Evolutionary conservation across 345 rosid genomes (phyloP).

Genomic region (Cochlearia excelsa): DNA sequence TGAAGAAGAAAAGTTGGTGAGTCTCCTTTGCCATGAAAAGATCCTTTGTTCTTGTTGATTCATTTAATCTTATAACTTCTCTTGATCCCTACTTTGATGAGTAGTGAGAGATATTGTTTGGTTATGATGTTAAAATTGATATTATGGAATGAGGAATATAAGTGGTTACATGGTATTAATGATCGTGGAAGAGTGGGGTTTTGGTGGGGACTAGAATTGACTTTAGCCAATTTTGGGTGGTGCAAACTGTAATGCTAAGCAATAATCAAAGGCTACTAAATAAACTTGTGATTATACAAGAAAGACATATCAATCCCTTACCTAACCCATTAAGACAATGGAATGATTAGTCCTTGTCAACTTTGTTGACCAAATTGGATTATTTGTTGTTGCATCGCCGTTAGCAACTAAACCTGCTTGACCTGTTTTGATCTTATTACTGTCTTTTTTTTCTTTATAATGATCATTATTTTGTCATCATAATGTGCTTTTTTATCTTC

Average conservation of each 20-base stretch:
- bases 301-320: slow-evolving; percentile 27
- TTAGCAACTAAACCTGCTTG: slow-evolving; percentile 17
- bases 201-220: slow-evolving; percentile 32
- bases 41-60: slow-evolving; percentile 11
- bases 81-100: slow-evolving; percentile 11
- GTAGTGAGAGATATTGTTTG: slow-evolving; percentile 1
- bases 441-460: slow-evolving; percentile 9
- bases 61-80: slow-evolving; percentile 12
- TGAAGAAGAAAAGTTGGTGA: slow-evolving; percentile 2
- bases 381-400: slow-evolving; percentile 1
- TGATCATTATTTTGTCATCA: slow-evolving; percentile 29
- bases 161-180: slow-evolving; percentile 26
- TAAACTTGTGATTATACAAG: neutral
- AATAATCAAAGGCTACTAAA: slow-evolving; percentile 26
- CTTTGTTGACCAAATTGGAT: slow-evolving; percentile 19
- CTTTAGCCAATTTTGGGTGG: slow-evolving; percentile 31
- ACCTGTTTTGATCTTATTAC: slow-evolving; percentile 10
- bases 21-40: slow-evolving; percentile 9
- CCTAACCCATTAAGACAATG: slow-evolving; percentile 29
- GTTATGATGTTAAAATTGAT: neutral
- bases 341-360: slow-evolving; percentile 27
- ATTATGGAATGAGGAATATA: slow-evolving; percentile 14
- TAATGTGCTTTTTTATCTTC: slow-evolving; percentile 19
- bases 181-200: slow-evolving; percentile 18
- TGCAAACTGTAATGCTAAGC: slow-evolving; percentile 30